phyloP scores from a whole-genome alignment of 805 yeast genomes.

The Helenozyma baotianmanensis region DNA sequence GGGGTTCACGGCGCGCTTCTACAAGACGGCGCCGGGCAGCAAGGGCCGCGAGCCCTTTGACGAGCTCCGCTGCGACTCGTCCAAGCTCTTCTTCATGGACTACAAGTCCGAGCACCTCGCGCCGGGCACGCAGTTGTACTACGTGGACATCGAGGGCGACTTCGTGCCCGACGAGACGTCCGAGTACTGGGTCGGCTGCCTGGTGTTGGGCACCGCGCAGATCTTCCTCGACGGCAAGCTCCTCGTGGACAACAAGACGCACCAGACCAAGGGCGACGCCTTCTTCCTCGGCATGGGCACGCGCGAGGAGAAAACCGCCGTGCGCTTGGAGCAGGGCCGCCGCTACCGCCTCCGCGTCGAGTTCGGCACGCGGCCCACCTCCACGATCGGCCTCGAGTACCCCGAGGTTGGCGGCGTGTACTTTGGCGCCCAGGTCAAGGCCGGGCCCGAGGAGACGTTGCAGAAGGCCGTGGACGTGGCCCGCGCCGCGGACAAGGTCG shows the following conservation, averaged over 20 bases:
- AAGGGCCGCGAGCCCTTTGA: slow-evolving; percentile 24
- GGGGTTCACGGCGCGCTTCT: slow-evolving; percentile 26
- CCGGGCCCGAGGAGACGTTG: slow-evolving; percentile 21
- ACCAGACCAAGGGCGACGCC: slow-evolving; percentile 45
- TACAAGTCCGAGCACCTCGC: slow-evolving; percentile 8
- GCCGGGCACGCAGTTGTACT: slow-evolving; percentile 27
- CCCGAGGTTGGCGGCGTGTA: slow-evolving; percentile 23
- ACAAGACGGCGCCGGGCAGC: slow-evolving; percentile 23
- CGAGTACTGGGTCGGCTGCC: slow-evolving; percentile 47
- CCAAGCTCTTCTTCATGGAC: slow-evolving; percentile 17
- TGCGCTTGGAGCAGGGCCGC: slow-evolving; percentile 40
- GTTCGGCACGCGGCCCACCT: slow-evolving; percentile 49
- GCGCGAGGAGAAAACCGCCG: slow-evolving; percentile 40
- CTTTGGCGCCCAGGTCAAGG: slow-evolving; percentile 21
- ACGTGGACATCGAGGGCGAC: slow-evolving; percentile 40
- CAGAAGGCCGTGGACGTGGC: slow-evolving; percentile 23
- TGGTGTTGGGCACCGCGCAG: slow-evolving; percentile 52
- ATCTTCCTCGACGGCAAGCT: slow-evolving; percentile 49
- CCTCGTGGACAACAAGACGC: slow-evolving; percentile 52
- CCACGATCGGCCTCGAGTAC: slow-evolving; percentile 9
- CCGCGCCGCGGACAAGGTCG: slow-evolving; percentile 24
- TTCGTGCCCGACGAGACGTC: slow-evolving; percentile 47
- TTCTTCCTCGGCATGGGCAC: slow-evolving; percentile 54
- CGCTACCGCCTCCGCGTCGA: slow-evolving; percentile 44
- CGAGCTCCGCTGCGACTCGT: slow-evolving; percentile 12